A percentile compares a stretch with the other conserved stretches of the same genome.
Conservation (phyloP, 2,329 filamentous ascomycete genomes). For the Xylaria sp. region DNA sequence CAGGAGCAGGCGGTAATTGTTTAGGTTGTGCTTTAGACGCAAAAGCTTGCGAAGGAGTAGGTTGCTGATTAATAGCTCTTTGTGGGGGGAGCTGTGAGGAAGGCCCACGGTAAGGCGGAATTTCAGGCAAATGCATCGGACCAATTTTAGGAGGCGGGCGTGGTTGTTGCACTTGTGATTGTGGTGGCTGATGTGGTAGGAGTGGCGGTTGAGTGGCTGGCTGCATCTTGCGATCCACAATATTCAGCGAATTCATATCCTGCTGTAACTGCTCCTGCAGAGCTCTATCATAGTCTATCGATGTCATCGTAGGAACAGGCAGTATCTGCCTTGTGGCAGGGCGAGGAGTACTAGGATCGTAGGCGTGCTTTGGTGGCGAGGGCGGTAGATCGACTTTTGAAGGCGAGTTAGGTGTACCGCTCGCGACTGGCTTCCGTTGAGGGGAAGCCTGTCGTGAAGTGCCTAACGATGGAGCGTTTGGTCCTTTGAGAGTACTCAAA, state of each 20-base stretch:
- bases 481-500: slow-evolving; percentile 67
- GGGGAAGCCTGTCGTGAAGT: slow-evolving; percentile 70
- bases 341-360: slow-evolving; percentile 60
- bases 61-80: slow-evolving; percentile 48
- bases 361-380: slow-evolving; percentile 64
- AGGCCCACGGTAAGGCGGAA: slow-evolving; percentile 64
- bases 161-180: slow-evolving; percentile 52
- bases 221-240: slow-evolving; percentile 52
- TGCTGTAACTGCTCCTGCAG: slow-evolving; percentile 72
- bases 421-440: slow-evolving; percentile 65
- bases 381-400: slow-evolving; percentile 70
- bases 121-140: slow-evolving; percentile 63
- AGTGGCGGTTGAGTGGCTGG: slow-evolving; percentile 39
- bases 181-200: slow-evolving; percentile 48
- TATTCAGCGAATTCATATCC: slow-evolving; percentile 68
- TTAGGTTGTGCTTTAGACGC: slow-evolving; percentile 68
- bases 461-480: slow-evolving; percentile 55
- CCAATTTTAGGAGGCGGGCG: slow-evolving; percentile 54
- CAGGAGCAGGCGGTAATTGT: slow-evolving; percentile 54
- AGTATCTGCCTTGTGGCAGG: slow-evolving; percentile 60
- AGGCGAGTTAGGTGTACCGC: slow-evolving; percentile 59
- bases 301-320: slow-evolving; percentile 60
- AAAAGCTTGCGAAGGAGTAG: slow-evolving; percentile 59
- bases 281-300: slow-evolving; percentile 69
- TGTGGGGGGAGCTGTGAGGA: slow-evolving; percentile 44